Evolutionary conservation across 305 asterid species (phyloP).

Genomic region (Solanum hybrid): DNA sequence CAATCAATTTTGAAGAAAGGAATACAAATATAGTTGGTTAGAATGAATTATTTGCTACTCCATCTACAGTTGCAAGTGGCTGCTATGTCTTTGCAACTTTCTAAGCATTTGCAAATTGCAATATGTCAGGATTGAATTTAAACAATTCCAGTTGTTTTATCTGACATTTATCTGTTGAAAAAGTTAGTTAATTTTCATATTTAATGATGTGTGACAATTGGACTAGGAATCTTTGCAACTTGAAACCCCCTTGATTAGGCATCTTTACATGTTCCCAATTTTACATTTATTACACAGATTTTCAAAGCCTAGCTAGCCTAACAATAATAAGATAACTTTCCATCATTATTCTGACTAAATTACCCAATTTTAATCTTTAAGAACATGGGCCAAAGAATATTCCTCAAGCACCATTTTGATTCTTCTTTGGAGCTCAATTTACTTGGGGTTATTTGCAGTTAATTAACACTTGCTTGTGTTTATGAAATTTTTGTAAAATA

Average conservation of each 20-base stretch:
- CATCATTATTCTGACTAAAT: background rate
- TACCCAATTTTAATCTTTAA: background rate
- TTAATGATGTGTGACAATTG: background rate
- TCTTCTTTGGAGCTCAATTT: slow-evolving; percentile 3
- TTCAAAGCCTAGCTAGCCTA: background rate
- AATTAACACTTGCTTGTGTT: background rate
- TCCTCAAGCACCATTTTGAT: background rate
- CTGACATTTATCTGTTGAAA: background rate
- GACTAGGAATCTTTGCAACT: background rate
- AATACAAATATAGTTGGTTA: background rate
- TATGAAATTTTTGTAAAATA: background rate
- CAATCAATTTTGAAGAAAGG: background rate
- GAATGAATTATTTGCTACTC: background rate
- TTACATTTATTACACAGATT: background rate
- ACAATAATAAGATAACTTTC: background rate
- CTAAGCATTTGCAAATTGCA: background rate
- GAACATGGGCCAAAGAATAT: background rate
- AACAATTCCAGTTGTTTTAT: background rate
- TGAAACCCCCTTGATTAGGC: background rate
- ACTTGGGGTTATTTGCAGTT: background rate
- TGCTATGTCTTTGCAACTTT: background rate
- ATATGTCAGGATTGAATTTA: background rate
- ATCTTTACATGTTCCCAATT: background rate
- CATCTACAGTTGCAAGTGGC: background rate
- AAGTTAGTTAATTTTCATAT: background rate